These are phyloP conservation scores for Xylaria digitata DNA, from an alignment of 2,329 filamentous ascomycete species.

Conservation along the genomic window DNA sequence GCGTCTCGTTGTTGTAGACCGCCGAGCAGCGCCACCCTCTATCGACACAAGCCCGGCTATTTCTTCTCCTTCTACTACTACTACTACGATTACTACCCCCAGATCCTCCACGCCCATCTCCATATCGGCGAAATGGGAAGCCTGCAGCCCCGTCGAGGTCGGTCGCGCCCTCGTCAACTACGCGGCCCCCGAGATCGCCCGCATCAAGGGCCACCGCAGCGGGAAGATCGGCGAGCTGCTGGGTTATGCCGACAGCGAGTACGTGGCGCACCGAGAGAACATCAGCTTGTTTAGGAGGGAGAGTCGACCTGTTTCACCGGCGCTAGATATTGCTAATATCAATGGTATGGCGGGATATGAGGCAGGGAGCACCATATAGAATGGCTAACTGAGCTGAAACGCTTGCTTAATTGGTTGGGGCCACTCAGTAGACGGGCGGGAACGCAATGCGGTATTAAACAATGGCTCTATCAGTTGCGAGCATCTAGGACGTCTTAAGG, in stretches of 20 bases:
- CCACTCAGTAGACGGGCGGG: not conserved
- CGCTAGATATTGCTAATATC: conserved; percentile 42
- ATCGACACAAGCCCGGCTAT: not conserved
- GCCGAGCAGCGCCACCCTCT: conserved; percentile 48
- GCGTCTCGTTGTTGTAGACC: conserved; percentile 81
- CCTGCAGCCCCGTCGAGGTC: conserved; percentile 68
- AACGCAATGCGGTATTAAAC: no score
- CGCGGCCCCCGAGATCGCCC: conserved; percentile 81
- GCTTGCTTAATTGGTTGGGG: not conserved
- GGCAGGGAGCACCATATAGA: conserved; percentile 24
- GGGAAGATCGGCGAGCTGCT: conserved; percentile 81
- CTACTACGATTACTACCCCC: conserved; percentile 38
- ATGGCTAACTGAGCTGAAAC: not conserved
- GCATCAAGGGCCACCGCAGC: conserved; percentile 87
- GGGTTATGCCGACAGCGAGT: conserved; percentile 94
- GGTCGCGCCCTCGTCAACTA: conserved; percentile 94
- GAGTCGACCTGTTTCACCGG: conserved; percentile 65
- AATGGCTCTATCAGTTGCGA: not conserved
- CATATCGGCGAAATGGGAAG: conserved; percentile 32
- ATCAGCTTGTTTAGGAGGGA: conserved; percentile 76
- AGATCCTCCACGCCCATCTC: conserved; percentile 35
- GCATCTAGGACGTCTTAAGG: not conserved
- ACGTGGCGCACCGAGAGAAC: conserved; percentile 89
- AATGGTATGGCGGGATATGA: conserved; percentile 42
- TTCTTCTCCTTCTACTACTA: conserved; percentile 3